Evolutionary conservation across 225 moss, liverwort and hornwort genomes (phyloP).

Genomic region (Polytrichum formosum): DNA sequence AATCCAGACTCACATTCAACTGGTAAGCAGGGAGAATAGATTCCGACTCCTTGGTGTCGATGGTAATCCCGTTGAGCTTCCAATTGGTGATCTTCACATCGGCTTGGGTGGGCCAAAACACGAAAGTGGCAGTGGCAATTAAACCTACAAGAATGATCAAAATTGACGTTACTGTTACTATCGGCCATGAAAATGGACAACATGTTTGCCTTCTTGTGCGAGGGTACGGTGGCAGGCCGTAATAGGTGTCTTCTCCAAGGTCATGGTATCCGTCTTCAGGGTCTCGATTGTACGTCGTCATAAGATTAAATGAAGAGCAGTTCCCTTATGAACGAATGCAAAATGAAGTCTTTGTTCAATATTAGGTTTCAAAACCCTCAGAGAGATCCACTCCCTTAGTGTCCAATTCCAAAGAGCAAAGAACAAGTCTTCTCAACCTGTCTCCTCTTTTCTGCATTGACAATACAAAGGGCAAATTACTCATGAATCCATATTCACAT

Average conservation of each 20-base stretch:
- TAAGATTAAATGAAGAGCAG: too few species aligned
- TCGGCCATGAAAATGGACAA: conserved; percentile 8
- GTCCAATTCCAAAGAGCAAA: too few species aligned
- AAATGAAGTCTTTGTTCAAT: too few species aligned
- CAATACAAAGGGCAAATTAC: too few species aligned
- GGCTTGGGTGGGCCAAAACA: conserved; percentile 59
- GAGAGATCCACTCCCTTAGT: too few species aligned
- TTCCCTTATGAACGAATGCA: too few species aligned
- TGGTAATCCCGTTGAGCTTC: conserved; percentile 61
- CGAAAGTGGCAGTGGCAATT: conserved; percentile 32
- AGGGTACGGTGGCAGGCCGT: conserved; percentile 34
- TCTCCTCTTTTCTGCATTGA: too few species aligned
- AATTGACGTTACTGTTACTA: conserved; percentile 17
- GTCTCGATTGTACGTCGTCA: too few species aligned
- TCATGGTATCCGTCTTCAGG: conserved; percentile 42
- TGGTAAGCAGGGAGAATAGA: conserved; percentile 64
- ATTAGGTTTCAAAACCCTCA: too few species aligned
- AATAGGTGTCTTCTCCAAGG: conserved; percentile 29
- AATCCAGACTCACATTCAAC: conserved; percentile 68
- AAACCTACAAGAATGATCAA: conserved; percentile 24
- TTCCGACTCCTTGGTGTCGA: conserved; percentile 26
- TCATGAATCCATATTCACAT: too few species aligned
- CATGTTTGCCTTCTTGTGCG: conserved; percentile 7
- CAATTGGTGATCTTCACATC: conserved; percentile 49
- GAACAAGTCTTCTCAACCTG: too few species aligned